A percentile compares a stretch with the other conserved stretches of the same genome.
phyloP scores from a whole-genome alignment of 177 flowering plant genomes.

The Vitis hybrid region DNA sequence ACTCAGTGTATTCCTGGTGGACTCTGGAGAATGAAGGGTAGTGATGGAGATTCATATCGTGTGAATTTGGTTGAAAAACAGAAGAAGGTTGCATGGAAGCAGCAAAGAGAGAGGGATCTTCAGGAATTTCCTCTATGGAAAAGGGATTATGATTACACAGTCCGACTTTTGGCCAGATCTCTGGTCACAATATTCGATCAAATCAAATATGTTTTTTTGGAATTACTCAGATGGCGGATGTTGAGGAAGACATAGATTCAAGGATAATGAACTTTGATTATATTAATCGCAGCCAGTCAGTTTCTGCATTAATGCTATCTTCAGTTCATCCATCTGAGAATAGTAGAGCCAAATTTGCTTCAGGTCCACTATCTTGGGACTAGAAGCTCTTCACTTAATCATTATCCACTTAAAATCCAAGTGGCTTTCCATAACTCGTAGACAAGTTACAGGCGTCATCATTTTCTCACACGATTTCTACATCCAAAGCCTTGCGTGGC shows the following conservation, averaged over 20 bases:
- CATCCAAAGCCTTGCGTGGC: too few species aligned
- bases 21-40: constrained; percentile 29
- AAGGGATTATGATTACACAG: constrained; percentile 37
- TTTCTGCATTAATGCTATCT: constrained; percentile 33
- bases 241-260: constrained; percentile 8
- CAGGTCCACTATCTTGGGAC: constrained; percentile 30
- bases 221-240: constrained; percentile 18
- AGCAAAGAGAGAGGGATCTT: constrained; percentile 39
- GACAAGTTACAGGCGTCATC: too few species aligned
- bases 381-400: too few species aligned
- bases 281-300: constrained; percentile 34
- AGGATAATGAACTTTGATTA: constrained; percentile 18
- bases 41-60: constrained; percentile 18
- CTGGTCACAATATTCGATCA: constrained; percentile 41
- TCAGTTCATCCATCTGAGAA: constrained; percentile 33
- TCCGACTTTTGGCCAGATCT: constrained; percentile 38
- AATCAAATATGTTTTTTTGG: constrained; percentile 38
- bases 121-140: constrained; percentile 46
- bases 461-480: too few species aligned
- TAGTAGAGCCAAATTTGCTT: constrained; percentile 33
- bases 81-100: constrained; percentile 42
- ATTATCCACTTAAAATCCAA: too few species aligned
- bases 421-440: too few species aligned
- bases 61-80: constrained; percentile 32
- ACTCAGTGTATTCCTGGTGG: too few species aligned